Base-by-base conservation (phyloP, 2,329 filamentous ascomycete genomes). In the Claviceps sp. region DNA sequence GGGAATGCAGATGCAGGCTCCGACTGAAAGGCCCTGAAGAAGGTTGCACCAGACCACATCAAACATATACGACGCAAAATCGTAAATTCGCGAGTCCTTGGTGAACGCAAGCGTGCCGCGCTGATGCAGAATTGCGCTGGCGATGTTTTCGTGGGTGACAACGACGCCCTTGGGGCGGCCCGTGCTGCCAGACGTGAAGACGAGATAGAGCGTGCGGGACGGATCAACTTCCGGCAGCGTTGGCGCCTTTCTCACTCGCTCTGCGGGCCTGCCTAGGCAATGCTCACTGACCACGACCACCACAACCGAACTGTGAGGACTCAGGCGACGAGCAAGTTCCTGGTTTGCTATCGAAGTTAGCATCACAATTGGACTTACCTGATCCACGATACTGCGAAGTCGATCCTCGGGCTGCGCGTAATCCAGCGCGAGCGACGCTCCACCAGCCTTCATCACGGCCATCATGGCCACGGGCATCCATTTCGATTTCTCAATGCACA, bases 151-250 rank as follows among this genome's bases (percentile, higher is more conserved):
- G 37, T 56, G 55, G 6, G 49, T 54, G 41, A 59, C 48, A 37
- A 58, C 52, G 22, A 55, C 56, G 11, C 57, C 57, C 40, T 60
- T 60, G 4, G 58, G 58, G 11, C 50, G 47, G 6, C 57, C 58
- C 2, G 58, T 59, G 45, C 56, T 59, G 13, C 57, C 58, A 36
- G 58, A 60, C 22, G 58, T 60, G 34, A 54, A 56, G 24, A 54
- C 52, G 34, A 56, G 36, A 22, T 55, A 56, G 40, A 52, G 44
- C 24, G 24, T 45, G 26, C 43, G 14, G 24, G 37, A 40, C 5
- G 49, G 52, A n/a, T 47, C 13, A n/a, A 52, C 47, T 8, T 18
- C 22, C 74, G 73, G n/a, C 77, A 72, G 58, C 72, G 74, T 49
- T 20, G 72, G 16, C 77, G 72, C 58, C 72, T 74, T 45, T 20